Conservation (phyloP, 2,329 filamentous ascomycete genomes). For the Sarocladium strictum region DNA sequence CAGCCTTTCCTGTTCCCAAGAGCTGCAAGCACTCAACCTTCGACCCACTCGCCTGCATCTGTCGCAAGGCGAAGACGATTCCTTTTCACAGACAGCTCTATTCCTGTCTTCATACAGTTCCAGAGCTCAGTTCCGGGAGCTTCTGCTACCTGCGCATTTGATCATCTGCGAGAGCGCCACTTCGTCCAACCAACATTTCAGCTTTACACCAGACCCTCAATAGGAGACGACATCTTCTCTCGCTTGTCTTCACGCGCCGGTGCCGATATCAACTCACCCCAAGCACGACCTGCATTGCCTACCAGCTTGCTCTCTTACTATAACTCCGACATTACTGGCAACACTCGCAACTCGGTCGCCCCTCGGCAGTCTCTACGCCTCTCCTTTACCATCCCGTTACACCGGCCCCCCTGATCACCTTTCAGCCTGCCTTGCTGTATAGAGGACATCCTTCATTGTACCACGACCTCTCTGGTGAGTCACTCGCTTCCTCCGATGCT, state of each 20-base stretch:
- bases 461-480: conserved; percentile 28
- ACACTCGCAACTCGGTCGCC: conserved; percentile 25
- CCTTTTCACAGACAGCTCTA: neutral
- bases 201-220: neutral
- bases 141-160: too few relatives aligned
- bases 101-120: neutral
- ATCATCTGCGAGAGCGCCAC: neutral
- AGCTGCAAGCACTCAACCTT: conserved; percentile 9
- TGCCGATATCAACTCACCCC: conserved; percentile 26
- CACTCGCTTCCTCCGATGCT: conserved; percentile 13
- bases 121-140: neutral
- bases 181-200: neutral
- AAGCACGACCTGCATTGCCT: conserved; percentile 15
- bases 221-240: conserved; percentile 22
- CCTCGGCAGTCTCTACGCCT: conserved; percentile 23
- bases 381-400: conserved; percentile 13
- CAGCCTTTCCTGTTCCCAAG: neutral
- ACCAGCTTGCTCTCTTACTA: neutral
- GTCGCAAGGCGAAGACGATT: neutral
- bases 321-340: conserved; percentile 27
- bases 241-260: conserved; percentile 25
- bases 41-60: conserved; percentile 10
- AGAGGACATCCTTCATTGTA: conserved; percentile 17
- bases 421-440: neutral
- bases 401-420: conserved; percentile 12